These are phyloP conservation scores for Limnanthes douglasii DNA, from an alignment of 345 rosid genomes.

Conservation along the genomic window DNA sequence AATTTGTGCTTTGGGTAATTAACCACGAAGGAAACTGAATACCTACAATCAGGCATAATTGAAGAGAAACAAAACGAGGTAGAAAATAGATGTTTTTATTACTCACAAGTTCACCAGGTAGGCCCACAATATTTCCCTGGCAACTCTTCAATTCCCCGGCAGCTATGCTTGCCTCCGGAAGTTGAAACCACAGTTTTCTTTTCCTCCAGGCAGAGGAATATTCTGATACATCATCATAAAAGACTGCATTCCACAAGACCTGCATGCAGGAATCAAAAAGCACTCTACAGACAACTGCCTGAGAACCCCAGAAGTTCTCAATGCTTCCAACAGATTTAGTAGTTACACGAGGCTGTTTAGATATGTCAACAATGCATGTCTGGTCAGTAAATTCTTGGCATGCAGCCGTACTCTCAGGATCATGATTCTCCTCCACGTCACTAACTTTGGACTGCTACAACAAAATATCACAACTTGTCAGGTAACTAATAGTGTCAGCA, in stretches of 20 bases:
- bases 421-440: constrained; percentile 6
- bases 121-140: constrained; percentile 11
- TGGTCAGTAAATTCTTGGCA: constrained; percentile 9
- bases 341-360: constrained; percentile 8
- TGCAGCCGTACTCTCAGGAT: constrained; percentile 14
- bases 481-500: background rate
- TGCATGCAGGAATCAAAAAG: constrained; percentile 60
- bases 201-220: constrained; percentile 52
- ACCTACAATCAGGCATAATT: background rate
- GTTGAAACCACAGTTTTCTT: constrained; percentile 46
- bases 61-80: background rate
- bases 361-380: constrained; percentile 8
- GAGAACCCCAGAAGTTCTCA: constrained; percentile 48
- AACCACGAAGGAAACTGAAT: no score
- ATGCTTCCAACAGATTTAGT: constrained; percentile 63
- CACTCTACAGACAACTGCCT: constrained; percentile 37
- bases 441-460: constrained; percentile 32
- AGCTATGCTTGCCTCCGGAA: constrained; percentile 14
- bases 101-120: constrained; percentile 18
- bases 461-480: constrained; percentile 8
- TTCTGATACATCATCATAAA: constrained; percentile 46
- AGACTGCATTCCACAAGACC: constrained; percentile 81
- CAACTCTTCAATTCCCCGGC: constrained; percentile 4
- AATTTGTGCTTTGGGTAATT: no score
- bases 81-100: constrained; percentile 6